A percentile compares a stretch with the other conserved stretches of the same genome.
Evolutionary conservation across 768 basidiomycete species (phyloP).

Genomic region (Psilocybe sp.): DNA sequence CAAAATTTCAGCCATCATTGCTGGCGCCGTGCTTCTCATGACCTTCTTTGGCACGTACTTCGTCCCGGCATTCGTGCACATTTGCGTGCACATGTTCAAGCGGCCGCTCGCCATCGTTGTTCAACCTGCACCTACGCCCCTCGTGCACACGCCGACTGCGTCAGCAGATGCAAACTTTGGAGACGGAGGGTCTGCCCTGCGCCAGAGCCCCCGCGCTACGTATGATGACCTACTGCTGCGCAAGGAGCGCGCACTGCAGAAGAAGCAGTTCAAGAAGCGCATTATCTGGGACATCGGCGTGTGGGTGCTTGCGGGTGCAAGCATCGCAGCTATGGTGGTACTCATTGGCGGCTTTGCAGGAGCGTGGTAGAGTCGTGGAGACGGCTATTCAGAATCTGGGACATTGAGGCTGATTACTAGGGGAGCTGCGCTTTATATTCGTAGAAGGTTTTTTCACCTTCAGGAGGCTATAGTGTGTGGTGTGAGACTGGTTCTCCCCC

Average conservation of each 20-base stretch:
- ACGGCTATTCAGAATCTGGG: too few species aligned
- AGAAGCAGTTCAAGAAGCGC: conserved; percentile 64
- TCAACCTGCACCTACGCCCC: conserved; percentile 36
- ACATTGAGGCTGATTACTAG: too few species aligned
- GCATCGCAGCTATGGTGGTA: conserved; percentile 26
- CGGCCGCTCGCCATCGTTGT: conserved; percentile 83
- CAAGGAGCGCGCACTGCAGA: conserved; percentile 85
- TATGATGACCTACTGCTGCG: conserved; percentile 75
- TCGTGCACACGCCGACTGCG: conserved; percentile 16
- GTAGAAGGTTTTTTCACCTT: too few species aligned
- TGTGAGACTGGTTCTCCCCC: too few species aligned
- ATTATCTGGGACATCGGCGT: conserved; percentile 83
- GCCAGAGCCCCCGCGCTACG: conserved; percentile 24
- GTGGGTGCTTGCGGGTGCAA: conserved; percentile 66
- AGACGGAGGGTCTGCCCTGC: conserved; percentile 9
- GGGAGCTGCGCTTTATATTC: too few species aligned
- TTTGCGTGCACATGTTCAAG: conserved; percentile 80
- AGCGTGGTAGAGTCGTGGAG: not conserved
- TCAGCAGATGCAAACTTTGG: conserved; percentile 4
- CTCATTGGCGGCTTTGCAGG: not conserved
- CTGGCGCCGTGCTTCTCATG: conserved; percentile 46
- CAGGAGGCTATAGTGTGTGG: too few species aligned
- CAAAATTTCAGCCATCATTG: conserved; percentile 25
- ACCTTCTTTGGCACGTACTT: conserved; percentile 59
- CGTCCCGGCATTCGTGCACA: conserved; percentile 75